Percentiles rank a stretch among this genome's conserved stretches.
Conservation (phyloP, 129 eudicot genomes). For the Pulicaria dysenterica region DNA sequence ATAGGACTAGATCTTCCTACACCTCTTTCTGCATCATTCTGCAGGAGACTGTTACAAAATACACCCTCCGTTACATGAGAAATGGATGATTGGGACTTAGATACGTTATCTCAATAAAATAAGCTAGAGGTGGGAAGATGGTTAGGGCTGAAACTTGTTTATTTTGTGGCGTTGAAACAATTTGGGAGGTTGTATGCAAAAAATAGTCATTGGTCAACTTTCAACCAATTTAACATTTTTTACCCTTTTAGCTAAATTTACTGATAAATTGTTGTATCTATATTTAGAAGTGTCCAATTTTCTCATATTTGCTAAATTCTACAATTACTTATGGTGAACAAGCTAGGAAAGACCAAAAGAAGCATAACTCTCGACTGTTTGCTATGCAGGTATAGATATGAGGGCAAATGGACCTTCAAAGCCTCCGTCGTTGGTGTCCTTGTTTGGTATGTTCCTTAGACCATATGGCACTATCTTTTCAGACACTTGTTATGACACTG, state of each 20-base stretch:
- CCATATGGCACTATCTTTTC: slow-evolving; percentile 3
- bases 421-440: slow-evolving; percentile 68
- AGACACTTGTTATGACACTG: not conserved
- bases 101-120: not conserved
- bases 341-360: not conserved
- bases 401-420: slow-evolving; percentile 62
- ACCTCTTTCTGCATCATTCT: too few relatives aligned
- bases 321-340: slow-evolving; percentile 5
- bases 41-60: too few relatives aligned
- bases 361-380: slow-evolving; percentile 16
- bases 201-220: not conserved
- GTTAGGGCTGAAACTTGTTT: not conserved
- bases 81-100: too few relatives aligned
- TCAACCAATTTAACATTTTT: not conserved
- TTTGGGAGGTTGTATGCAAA: not conserved
- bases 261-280: not conserved
- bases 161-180: not conserved
- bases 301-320: slow-evolving; percentile 2
- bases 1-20: not conserved
- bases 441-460: slow-evolving; percentile 63
- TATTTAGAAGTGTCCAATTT: not conserved
- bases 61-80: too few relatives aligned
- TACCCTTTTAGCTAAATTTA: not conserved
- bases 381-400: slow-evolving; percentile 61
- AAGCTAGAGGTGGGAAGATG: not conserved